phyloP scores from a whole-genome alignment of 176 grass and related monocot species.

The Tuctoria greenei region DNA sequence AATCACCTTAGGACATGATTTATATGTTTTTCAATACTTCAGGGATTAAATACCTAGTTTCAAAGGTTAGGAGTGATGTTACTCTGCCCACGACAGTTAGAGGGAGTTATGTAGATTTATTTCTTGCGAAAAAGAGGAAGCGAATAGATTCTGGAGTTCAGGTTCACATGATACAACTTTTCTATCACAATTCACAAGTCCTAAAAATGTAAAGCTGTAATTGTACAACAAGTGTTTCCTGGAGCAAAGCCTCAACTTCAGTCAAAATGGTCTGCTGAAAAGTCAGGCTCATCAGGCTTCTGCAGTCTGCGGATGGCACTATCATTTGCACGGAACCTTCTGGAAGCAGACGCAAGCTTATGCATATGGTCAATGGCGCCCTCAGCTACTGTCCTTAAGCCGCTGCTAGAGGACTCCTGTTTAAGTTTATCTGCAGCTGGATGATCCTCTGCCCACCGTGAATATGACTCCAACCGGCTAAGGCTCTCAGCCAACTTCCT shows the following conservation, averaged over 20 bases:
- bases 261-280: conserved; percentile 79
- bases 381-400: conserved; percentile 22
- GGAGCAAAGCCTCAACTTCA: conserved; percentile 32
- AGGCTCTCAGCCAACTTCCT: conserved; percentile 73
- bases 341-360: conserved; percentile 64
- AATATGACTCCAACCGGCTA: conserved; percentile 62
- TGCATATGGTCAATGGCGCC: conserved; percentile 48
- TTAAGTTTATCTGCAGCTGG: conserved; percentile 31
- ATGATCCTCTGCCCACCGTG: conserved; percentile 55
- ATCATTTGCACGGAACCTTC: conserved; percentile 54
- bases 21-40: no score
- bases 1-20: no score
- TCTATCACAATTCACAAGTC: conserved; percentile 4
- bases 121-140: no score
- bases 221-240: conserved; percentile 21
- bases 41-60: no score
- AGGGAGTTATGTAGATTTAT: no score
- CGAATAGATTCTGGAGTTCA: not conserved
- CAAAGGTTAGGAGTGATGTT: no score
- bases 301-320: conserved; percentile 49
- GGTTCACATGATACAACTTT: conserved; percentile 5
- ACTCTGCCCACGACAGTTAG: no score
- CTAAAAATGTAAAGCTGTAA: not conserved
- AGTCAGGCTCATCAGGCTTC: conserved; percentile 91
- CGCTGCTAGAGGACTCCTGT: conserved; percentile 37